Percentiles rank a stretch among this genome's conserved stretches.
Conservation (phyloP, 2,329 filamentous ascomycete genomes). For the Paecilomyces sp. region DNA sequence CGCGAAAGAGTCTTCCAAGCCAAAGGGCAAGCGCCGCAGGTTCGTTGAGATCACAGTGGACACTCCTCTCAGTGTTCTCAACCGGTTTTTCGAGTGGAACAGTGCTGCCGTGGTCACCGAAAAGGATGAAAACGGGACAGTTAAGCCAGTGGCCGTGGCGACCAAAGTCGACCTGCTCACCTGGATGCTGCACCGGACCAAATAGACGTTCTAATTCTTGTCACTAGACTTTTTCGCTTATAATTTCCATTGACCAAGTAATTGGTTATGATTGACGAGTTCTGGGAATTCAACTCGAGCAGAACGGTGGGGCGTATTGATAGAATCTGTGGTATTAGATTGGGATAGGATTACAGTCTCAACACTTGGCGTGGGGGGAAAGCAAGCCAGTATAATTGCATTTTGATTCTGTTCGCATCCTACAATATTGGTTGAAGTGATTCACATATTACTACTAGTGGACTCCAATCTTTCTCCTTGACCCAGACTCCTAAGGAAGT, state of each 20-base stretch:
- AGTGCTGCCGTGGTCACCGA: conserved; percentile 92
- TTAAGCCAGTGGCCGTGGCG: conserved; percentile 80
- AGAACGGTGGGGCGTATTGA: neutral
- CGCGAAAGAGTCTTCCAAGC: conserved; percentile 19
- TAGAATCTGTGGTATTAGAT: neutral
- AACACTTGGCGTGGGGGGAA: neutral
- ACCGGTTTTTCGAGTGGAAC: conserved; percentile 97
- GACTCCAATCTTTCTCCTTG: neutral
- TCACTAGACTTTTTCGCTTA: neutral
- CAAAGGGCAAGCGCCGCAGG: conserved; percentile 50
- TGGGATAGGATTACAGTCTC: neutral
- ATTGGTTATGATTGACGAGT: neutral
- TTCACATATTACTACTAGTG: neutral
- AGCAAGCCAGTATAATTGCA: neutral
- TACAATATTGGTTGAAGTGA: neutral
- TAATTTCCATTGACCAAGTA: neutral
- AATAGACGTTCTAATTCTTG: neutral
- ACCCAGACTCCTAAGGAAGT: too few relatives aligned
- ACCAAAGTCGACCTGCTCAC: conserved; percentile 94
- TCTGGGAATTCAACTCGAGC: neutral
- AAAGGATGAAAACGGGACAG: conserved; percentile 49
- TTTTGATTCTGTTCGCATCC: neutral
- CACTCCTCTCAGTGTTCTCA: conserved; percentile 74
- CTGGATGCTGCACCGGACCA: conserved; percentile 61
- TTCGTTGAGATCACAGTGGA: conserved; percentile 94